Evolutionary conservation across 2,329 filamentous ascomycete species (phyloP), one percentile per base, ranked within the genome.

Genomic region (Calonectria ilicicola): DNA sequence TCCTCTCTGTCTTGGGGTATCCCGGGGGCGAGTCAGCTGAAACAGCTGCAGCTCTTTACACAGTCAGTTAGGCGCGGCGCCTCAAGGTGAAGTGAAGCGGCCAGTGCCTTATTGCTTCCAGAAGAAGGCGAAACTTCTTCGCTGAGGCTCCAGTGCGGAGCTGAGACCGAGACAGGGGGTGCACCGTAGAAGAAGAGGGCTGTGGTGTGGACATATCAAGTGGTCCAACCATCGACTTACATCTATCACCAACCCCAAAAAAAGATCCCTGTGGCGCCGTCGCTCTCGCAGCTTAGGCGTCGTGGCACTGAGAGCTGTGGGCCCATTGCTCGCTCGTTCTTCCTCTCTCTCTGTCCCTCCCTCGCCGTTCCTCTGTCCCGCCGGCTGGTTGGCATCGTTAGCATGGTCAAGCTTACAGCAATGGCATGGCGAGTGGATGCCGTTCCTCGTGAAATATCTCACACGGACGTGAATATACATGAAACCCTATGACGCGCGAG

Each of bases 91-190:
- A 38, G 64, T 53, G 58, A 51, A 65, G 29, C 21, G 17, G 46
- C 56, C 17, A 63, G 23, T 51, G 53, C 27, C 14, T 51, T 17
- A 17, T n/a, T 35, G 63, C 69, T 71, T 71, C 69, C 69, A 71
- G 69, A 71, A 71, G 47, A 67, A 64, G 47, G 35, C 69, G 38
- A 67, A 70, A 67, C 63, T 53, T 62, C 62, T 67, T 71, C 53
- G 32, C 63, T 49, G 44, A 35, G 21, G 53, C 35, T 38, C 35
- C 15, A 38, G 53, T 60, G 32, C 38, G 53, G 53, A 60, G 53
- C 53, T 60, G 19, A 40, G 53, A 23, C 44, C 44, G 44, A 23
- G n/a, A n/a, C 14, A 26, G 53, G 53, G 38, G 53, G 53, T 60
- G 53, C 53, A 17, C 15, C n/a, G 21, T 35, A 21, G 32, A 40